Evolutionary conservation across 192 early-diverging fungal genomes (phyloP).

Genomic region (Backusella tarrabulga): DNA sequence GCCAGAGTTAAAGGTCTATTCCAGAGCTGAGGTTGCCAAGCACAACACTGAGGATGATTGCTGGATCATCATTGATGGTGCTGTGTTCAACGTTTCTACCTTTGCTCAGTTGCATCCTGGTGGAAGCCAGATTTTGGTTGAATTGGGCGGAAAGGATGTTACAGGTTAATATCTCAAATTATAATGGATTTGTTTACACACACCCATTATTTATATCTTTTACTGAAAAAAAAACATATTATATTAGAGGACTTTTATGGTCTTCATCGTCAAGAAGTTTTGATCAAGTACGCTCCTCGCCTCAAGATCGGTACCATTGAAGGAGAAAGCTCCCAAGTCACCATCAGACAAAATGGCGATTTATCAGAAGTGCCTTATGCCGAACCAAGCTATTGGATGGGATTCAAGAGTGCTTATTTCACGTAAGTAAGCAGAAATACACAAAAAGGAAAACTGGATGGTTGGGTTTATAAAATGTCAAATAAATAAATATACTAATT

Average conservation of each 20-base stretch:
- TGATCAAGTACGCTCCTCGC: constrained; percentile 62
- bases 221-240: too few species aligned
- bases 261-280: constrained; percentile 45
- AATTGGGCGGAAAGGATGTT: constrained; percentile 79
- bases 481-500: neutral
- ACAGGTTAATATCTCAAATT: constrained; percentile 30
- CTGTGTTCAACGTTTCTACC: constrained; percentile 56
- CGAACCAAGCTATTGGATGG: constrained; percentile 67
- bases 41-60: constrained; percentile 30
- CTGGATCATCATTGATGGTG: constrained; percentile 63
- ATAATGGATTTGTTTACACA: too few species aligned
- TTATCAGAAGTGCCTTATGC: constrained; percentile 65
- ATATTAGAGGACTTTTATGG: constrained; percentile 33
- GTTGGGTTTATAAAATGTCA: constrained; percentile 7
- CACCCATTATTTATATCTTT: too few species aligned
- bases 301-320: constrained; percentile 68
- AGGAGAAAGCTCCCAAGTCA: constrained; percentile 25
- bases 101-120: constrained; percentile 59
- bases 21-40: constrained; percentile 36
- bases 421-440: constrained; percentile 22
- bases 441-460: neutral
- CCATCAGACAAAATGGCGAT: constrained; percentile 59
- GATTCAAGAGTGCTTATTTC: constrained; percentile 35
- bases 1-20: constrained; percentile 27
- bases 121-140: constrained; percentile 57